Evolutionary conservation across 495 filamentous ascomycete genomes (phyloP).

Genomic region (Penicillium canariense): DNA sequence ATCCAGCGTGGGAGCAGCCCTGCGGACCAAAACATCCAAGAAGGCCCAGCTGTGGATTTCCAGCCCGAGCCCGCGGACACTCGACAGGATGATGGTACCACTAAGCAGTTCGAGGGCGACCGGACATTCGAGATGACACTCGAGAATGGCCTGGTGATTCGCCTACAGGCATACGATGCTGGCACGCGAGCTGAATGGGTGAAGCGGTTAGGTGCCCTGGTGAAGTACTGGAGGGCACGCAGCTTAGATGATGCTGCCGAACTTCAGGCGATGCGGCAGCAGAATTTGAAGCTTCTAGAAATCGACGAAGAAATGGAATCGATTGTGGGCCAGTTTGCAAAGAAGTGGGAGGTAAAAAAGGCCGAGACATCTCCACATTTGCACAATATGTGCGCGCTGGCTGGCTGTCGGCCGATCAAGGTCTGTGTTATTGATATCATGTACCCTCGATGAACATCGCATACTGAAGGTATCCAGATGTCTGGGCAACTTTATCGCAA

Average conservation of each 20-base stretch:
- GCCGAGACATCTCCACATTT: conserved; percentile 62
- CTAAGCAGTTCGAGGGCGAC: conserved; percentile 52
- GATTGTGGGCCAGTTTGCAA: conserved; percentile 62
- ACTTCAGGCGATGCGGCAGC: conserved; percentile 53
- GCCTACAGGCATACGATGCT: conserved; percentile 63
- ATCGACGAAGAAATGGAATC: conserved; percentile 74
- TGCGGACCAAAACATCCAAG: conserved; percentile 48
- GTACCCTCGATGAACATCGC: neutral
- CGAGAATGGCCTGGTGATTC: conserved; percentile 61
- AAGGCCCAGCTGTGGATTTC: conserved; percentile 51
- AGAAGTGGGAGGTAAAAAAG: conserved; percentile 72
- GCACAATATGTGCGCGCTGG: conserved; percentile 68
- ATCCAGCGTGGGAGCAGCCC: conserved; percentile 49
- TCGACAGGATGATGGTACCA: conserved; percentile 51
- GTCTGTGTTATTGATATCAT: neutral
- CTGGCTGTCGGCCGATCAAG: conserved; percentile 63
- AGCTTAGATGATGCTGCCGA: conserved; percentile 54
- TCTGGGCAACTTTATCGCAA: conserved; percentile 67
- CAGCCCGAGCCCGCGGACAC: conserved; percentile 46
- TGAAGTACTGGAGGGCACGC: conserved; percentile 66
- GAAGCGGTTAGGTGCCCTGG: conserved; percentile 53
- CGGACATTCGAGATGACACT: conserved; percentile 63
- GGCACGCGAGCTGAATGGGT: conserved; percentile 64
- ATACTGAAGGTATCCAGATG: conserved; percentile 34
- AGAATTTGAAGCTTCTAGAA: conserved; percentile 61